phyloP scores from a whole-genome alignment of 2,329 filamentous ascomycete genomes.

The Colletotrichum musicola region DNA sequence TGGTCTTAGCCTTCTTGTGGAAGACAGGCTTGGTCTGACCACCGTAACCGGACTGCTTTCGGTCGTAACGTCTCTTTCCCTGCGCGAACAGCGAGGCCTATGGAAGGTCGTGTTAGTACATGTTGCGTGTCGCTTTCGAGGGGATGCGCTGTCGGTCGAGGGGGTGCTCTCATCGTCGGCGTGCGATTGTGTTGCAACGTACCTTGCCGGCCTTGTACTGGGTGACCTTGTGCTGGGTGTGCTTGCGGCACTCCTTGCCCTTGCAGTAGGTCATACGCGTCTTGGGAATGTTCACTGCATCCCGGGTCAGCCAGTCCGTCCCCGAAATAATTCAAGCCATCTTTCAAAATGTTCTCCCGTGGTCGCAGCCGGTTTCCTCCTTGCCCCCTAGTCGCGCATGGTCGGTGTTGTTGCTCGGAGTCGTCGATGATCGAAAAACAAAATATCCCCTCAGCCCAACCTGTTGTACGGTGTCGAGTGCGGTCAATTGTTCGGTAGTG shows the following conservation, averaged over 20 bases:
- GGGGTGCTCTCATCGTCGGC: conserved; percentile 27
- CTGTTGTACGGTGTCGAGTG: conserved; percentile 12
- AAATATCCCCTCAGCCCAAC: conserved; percentile 18
- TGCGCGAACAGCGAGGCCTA: conserved; percentile 94
- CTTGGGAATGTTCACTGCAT: conserved; percentile 97
- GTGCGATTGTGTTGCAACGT: conserved; percentile 40
- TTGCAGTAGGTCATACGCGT: conserved; percentile 98
- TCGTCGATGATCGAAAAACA: not conserved
- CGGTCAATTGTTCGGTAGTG: conserved; percentile 15
- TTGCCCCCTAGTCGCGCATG: not conserved
- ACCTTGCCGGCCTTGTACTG: conserved; percentile 98
- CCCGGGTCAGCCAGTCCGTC: conserved; percentile 47
- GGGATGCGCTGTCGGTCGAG: conserved; percentile 9
- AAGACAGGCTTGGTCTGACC: conserved; percentile 99
- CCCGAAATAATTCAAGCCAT: conserved; percentile 10
- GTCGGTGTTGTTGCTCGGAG: not conserved
- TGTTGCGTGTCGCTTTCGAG: not conserved
- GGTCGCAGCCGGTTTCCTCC: conserved; percentile 25
- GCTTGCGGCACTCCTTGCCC: conserved; percentile 92
- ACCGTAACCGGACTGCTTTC: conserved; percentile 99
- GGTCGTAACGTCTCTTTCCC: conserved; percentile 99
- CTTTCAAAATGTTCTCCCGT: conserved; percentile 11
- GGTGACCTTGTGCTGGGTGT: conserved; percentile 92
- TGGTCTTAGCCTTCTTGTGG: conserved; percentile 99
- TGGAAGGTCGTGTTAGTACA: conserved; percentile 19